Percentiles rank a stretch among this genome's conserved stretches.
Conservation (phyloP, 257 asterid species). For the Solanum piurae region DNA sequence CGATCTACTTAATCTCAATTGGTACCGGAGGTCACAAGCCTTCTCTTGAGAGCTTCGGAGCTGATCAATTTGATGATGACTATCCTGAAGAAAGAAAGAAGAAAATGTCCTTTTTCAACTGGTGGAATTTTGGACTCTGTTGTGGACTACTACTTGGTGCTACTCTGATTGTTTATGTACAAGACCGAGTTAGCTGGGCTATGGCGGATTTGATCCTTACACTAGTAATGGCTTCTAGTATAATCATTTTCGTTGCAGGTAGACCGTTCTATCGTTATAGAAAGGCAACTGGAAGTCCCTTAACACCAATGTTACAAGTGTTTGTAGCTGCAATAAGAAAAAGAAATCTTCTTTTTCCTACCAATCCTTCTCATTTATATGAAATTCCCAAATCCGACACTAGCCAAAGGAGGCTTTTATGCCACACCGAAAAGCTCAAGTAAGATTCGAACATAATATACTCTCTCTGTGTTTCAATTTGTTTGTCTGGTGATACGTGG, state of each 20-base stretch:
- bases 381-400: conserved; percentile 45
- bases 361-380: conserved; percentile 27
- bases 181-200: conserved; percentile 52
- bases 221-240: conserved; percentile 35
- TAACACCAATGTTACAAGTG: conserved; percentile 62
- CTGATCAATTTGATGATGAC: conserved; percentile 59
- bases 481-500: background rate
- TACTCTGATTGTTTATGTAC: conserved; percentile 53
- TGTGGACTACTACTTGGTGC: conserved; percentile 45
- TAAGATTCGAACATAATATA: background rate
- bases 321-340: conserved; percentile 47
- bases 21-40: conserved; percentile 87
- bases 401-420: conserved; percentile 30
- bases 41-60: conserved; percentile 64
- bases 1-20: conserved; percentile 38
- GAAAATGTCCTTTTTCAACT: conserved; percentile 65
- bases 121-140: conserved; percentile 75
- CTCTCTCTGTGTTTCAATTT: background rate
- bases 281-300: conserved; percentile 65
- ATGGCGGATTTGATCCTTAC: conserved; percentile 48
- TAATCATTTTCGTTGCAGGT: conserved; percentile 35
- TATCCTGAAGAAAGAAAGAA: conserved; percentile 29
- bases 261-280: conserved; percentile 26
- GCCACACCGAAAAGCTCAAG: conserved; percentile 56
- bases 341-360: conserved; percentile 20